Percentiles rank a stretch among this genome's conserved stretches.
phyloP scores from a whole-genome alignment of 208 protist genomes.

The Acanthamoeba healyi region DNA sequence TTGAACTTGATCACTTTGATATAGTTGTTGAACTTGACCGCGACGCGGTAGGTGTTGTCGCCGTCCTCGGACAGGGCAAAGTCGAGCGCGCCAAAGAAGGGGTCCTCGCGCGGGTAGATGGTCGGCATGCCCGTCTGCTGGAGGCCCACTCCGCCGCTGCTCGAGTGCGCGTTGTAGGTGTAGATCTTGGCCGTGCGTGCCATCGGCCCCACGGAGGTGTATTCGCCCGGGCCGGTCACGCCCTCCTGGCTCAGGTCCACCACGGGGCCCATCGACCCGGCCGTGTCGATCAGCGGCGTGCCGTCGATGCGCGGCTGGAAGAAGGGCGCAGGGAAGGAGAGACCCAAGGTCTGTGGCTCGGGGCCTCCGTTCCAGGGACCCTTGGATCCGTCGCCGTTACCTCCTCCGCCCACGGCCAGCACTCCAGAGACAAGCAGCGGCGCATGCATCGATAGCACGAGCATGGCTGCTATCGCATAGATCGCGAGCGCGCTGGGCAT shows the following conservation, averaged over 20 bases:
- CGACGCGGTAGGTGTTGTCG: neutral
- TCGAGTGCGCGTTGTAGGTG: neutral
- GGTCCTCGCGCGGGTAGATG: neutral
- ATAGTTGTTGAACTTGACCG: neutral
- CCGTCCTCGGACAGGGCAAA: neutral
- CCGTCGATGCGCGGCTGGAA: conserved; percentile 10
- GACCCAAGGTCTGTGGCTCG: neutral
- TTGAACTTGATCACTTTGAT: conserved; percentile 48
- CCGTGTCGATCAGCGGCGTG: neutral
- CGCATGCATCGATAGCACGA: too few species aligned
- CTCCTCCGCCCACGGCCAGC: neutral
- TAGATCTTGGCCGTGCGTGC: conserved; percentile 21
- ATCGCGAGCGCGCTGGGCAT: too few species aligned
- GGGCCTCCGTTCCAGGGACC: neutral
- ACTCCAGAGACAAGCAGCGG: neutral
- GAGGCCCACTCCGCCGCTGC: neutral
- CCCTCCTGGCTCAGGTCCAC: neutral
- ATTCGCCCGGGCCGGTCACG: neutral
- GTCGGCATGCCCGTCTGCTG: conserved; percentile 28
- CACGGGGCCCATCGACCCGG: neutral
- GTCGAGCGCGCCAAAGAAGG: neutral
- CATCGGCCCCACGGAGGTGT: neutral
- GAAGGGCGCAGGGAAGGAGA: neutral
- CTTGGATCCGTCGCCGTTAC: neutral
- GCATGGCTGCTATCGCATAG: too few species aligned